Percentiles rank a stretch among this genome's conserved stretches.
phyloP scores from a whole-genome alignment of 805 yeast genomes.

The Lipomyces orientalis region DNA sequence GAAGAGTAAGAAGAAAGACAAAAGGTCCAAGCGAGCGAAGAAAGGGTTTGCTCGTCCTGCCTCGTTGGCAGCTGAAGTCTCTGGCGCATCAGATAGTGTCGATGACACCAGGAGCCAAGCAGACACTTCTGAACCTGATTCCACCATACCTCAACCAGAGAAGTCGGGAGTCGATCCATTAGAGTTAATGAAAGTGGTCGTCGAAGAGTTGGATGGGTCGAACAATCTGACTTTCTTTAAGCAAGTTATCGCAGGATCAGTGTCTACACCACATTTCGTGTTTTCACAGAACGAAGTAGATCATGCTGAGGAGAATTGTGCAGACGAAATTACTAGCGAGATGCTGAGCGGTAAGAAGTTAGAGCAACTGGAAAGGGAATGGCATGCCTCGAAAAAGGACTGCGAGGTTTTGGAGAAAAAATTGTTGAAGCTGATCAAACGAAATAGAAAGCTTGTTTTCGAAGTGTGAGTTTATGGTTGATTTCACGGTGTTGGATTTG shows the following conservation, averaged over 20 bases:
- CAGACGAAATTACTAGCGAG: constrained; percentile 6
- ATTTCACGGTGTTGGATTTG: not conserved
- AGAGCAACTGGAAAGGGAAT: constrained; percentile 28
- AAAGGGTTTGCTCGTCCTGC: not conserved
- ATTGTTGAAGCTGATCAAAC: constrained; percentile 23
- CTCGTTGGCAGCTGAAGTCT: not conserved
- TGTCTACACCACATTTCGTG: constrained; percentile 11
- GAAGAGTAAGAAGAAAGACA: constrained; percentile 17
- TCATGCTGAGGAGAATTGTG: constrained; percentile 13
- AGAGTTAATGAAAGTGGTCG: constrained; percentile 4
- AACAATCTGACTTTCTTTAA: constrained; percentile 17
- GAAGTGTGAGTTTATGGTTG: constrained; percentile 2
- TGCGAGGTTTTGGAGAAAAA: constrained; percentile 25
- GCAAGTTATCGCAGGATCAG: constrained; percentile 13
- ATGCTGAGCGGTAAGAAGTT: constrained; percentile 10
- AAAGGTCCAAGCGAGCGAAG: constrained; percentile 19
- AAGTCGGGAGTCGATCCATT: constrained; percentile 13
- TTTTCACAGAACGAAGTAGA: constrained; percentile 23
- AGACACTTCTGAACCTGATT: not conserved
- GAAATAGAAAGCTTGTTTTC: constrained; percentile 21
- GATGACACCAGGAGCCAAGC: not conserved
- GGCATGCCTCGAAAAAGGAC: constrained; percentile 29
- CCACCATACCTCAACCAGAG: not conserved
- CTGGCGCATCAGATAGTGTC: not conserved
- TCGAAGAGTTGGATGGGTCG: constrained; percentile 13